These are phyloP conservation scores for Termitomyces heimii DNA, from an alignment of 768 basidiomycete species.

Conservation along the genomic window DNA sequence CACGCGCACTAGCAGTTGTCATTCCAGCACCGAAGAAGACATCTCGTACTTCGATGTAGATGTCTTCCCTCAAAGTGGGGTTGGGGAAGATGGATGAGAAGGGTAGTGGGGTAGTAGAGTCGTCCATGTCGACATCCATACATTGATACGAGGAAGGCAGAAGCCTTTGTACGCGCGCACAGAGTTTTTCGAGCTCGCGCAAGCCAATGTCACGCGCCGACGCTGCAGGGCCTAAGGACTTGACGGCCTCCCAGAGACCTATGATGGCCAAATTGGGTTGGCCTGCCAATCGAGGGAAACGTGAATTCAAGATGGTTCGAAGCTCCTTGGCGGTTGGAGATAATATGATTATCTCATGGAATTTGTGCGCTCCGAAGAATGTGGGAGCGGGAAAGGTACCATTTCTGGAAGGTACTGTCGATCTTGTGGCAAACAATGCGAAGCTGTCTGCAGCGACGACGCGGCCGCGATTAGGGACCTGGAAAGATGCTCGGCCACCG, in stretches of 20 bases:
- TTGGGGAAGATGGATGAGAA: conserved; percentile 57
- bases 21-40: conserved; percentile 80
- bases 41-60: conserved; percentile 85
- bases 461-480: conserved; percentile 67
- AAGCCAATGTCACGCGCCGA: conserved; percentile 63
- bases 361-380: conserved; percentile 87
- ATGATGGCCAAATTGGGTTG: conserved; percentile 47
- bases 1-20: conserved; percentile 44
- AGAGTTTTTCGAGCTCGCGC: conserved; percentile 81
- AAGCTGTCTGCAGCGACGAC: conserved; percentile 78
- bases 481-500: conserved; percentile 61
- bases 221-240: conserved; percentile 40
- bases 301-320: conserved; percentile 56
- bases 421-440: conserved; percentile 86
- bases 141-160: conserved; percentile 43
- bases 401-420: conserved; percentile 41
- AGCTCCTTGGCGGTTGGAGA: conserved; percentile 67
- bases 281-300: conserved; percentile 59
- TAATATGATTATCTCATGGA: conserved; percentile 59
- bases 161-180: conserved; percentile 60
- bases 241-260: conserved; percentile 62
- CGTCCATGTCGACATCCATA: conserved; percentile 33
- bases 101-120: conserved; percentile 14
- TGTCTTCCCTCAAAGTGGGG: conserved; percentile 75
- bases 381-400: conserved; percentile 48